Percentiles rank a stretch among this genome's conserved stretches.
phyloP scores from a whole-genome alignment of 176 grass and related monocot species.

The Areca catechu region DNA sequence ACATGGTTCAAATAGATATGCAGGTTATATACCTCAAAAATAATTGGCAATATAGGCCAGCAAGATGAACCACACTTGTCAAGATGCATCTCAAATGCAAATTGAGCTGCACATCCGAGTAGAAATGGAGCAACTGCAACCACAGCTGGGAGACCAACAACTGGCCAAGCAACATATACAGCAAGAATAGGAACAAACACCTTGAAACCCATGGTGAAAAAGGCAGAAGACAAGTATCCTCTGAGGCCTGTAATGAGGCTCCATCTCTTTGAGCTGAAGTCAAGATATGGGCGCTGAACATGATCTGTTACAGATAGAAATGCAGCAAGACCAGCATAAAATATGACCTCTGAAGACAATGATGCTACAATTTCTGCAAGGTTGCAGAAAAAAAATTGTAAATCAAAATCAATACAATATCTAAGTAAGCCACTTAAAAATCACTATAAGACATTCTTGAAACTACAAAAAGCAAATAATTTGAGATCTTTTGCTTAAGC shows the following conservation, averaged over 20 bases:
- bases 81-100: constrained; percentile 25
- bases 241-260: constrained; percentile 28
- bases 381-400: neutral
- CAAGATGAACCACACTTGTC: constrained; percentile 19
- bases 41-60: constrained; percentile 32
- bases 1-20: neutral
- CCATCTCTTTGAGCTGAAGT: constrained; percentile 16
- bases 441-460: neutral
- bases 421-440: neutral
- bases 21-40: constrained; percentile 28
- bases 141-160: constrained; percentile 28
- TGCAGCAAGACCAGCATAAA: constrained; percentile 18
- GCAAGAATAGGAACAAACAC: constrained; percentile 24
- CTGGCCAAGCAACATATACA: constrained; percentile 24
- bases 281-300: constrained; percentile 19
- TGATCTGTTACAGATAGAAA: constrained; percentile 10
- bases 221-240: constrained; percentile 29
- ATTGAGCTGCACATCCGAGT: constrained; percentile 29
- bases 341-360: constrained; percentile 21
- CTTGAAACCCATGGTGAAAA: constrained; percentile 35
- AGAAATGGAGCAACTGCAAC: constrained; percentile 29
- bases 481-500: too few species aligned
- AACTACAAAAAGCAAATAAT: neutral
- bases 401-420: neutral
- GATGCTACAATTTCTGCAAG: constrained; percentile 19